A percentile compares a stretch with the other conserved stretches of the same genome.
These are phyloP conservation scores for Pyrus betulifolia DNA, from an alignment of 306 rosid species.

Conservation along the genomic window DNA sequence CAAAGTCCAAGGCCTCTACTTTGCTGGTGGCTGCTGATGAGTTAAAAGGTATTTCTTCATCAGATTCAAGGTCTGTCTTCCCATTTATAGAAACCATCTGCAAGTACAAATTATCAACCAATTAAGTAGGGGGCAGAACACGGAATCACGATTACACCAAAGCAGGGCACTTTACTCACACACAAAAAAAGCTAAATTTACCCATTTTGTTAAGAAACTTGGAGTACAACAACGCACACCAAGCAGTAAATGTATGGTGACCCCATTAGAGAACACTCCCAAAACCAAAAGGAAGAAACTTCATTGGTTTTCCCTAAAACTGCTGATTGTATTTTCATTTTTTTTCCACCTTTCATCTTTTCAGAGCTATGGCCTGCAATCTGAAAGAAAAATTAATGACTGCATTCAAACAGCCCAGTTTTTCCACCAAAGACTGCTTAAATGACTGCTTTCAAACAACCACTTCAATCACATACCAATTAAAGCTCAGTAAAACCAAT, in stretches of 20 bases:
- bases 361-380: not conserved
- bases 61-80: slow-evolving; percentile 37
- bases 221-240: not conserved
- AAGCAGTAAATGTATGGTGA: not conserved
- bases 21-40: slow-evolving; percentile 34
- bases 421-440: no score
- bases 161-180: not conserved
- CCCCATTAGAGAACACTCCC: not conserved
- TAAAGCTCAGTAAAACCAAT: not conserved
- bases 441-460: not conserved
- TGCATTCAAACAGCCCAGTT: not conserved
- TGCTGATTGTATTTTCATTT: not conserved
- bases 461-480: not conserved
- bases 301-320: not conserved
- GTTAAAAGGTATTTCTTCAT: slow-evolving; percentile 48
- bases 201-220: not conserved
- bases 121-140: not conserved
- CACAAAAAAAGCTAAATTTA: not conserved
- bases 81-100: slow-evolving; percentile 47
- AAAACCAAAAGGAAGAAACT: not conserved
- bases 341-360: not conserved
- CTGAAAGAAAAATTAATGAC: not conserved
- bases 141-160: not conserved
- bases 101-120: not conserved
- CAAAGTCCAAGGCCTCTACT: slow-evolving; percentile 38